Evolutionary conservation across 768 basidiomycete genomes (phyloP), one percentile per base, ranked within the genome.

Genomic region (Auriscalpium vulgare): DNA sequence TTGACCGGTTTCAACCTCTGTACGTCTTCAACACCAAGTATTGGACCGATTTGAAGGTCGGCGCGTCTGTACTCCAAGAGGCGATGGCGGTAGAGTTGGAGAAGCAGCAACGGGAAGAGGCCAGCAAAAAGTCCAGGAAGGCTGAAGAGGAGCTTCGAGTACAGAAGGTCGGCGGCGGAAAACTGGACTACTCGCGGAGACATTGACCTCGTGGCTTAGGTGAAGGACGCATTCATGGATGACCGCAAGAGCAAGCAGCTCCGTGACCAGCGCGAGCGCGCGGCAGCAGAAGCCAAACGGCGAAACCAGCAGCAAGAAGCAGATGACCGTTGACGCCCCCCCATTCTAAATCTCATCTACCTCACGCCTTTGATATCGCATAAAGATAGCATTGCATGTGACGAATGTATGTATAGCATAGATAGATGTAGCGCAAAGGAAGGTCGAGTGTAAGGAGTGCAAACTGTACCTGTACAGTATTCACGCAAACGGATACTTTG

Each of bases 171-270:
- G 23, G 63, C 29, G 29, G 29, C 29, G 29, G 29, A 29, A 29
- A 29, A 4, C 29, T 21, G 29, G 1, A 29, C 29, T 37, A 29
- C 19, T 47, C 10, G 9, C n/a, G 37, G 19, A 44, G 38, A 52
- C 52, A 59, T 14, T 13, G 36, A 38, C 16, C 45, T 23, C 44
- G 10, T 13, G 44, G 16, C 43, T 2, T 59, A 91, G 90, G 83
- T 87, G n/a, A 88, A 83, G 66, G 69, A 90, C 50, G 85, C 85
- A 1, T 91, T 81, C 66, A 75, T 90, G 63, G 91, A 93, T 48
- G 91, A 93, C 65, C 78, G 91, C 51, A 84, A 75, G 64, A 69
- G 72, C 1, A 85, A 83, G 63, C 67, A 70, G 62, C 52, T 78
- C 56, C 69, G 68, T 8, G 82, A 89, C 56, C 73, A 85, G 62